Conservation (phyloP, 2,329 filamentous ascomycete species). For the Colletotrichum sp. region DNA sequence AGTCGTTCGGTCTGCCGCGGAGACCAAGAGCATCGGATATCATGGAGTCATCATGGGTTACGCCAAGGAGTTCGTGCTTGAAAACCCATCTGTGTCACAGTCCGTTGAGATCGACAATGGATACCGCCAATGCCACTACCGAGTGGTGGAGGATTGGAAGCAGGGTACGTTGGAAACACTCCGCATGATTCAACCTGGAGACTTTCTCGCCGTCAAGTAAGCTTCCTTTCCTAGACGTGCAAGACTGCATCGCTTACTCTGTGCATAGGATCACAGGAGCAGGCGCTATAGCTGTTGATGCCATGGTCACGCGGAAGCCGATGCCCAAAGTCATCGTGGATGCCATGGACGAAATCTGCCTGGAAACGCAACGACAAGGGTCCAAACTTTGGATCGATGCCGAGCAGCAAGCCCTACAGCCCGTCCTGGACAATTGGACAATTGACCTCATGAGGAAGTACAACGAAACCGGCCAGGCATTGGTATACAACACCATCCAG, state of each 20-base stretch:
- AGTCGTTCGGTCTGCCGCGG: slow-evolving; percentile 67
- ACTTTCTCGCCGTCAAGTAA: slow-evolving; percentile 71
- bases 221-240: slow-evolving; percentile 1
- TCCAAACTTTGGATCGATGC: slow-evolving; percentile 84
- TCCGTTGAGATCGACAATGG: slow-evolving; percentile 50
- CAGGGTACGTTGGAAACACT: slow-evolving; percentile 79
- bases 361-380: slow-evolving; percentile 70
- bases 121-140: slow-evolving; percentile 23
- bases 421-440: slow-evolving; percentile 82
- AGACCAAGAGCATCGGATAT: slow-evolving; percentile 78
- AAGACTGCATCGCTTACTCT: not conserved
- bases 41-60: slow-evolving; percentile 86
- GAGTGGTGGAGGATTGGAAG: slow-evolving; percentile 75
- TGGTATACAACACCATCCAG: slow-evolving; percentile 84
- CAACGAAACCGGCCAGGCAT: slow-evolving; percentile 68
- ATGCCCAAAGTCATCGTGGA: slow-evolving; percentile 69
- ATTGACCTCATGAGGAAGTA: slow-evolving; percentile 76
- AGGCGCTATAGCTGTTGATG: slow-evolving; percentile 74
- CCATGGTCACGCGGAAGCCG: slow-evolving; percentile 65
- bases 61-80: slow-evolving; percentile 79
- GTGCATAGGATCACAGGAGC: slow-evolving; percentile 75
- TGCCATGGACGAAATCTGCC: slow-evolving; percentile 78
- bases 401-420: slow-evolving; percentile 80
- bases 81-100: slow-evolving; percentile 46
- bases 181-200: slow-evolving; percentile 67